phyloP scores from a whole-genome alignment of 2,329 filamentous ascomycete species.

The Fusarium sp. region DNA sequence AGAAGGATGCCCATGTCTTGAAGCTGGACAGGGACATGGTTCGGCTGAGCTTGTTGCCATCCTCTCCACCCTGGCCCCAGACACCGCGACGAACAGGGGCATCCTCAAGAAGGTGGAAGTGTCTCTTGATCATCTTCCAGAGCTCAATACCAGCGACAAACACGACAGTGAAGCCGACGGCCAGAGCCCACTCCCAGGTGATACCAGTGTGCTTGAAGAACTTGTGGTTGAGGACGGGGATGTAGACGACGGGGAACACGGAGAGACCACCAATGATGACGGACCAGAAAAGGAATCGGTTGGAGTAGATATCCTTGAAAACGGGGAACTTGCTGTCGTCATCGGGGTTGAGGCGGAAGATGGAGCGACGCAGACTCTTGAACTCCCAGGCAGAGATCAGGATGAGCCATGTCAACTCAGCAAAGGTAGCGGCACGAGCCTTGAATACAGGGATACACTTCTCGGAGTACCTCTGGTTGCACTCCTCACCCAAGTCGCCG shows the following conservation, averaged over 20 bases:
- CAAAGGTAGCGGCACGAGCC: conserved; percentile 78
- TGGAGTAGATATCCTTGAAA: conserved; percentile 73
- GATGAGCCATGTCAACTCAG: conserved; percentile 78
- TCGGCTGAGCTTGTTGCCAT: conserved; percentile 57
- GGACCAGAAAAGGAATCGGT: conserved; percentile 77
- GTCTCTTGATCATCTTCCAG: conserved; percentile 78
- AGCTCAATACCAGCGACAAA: conserved; percentile 75
- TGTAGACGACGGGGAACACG: conserved; percentile 77
- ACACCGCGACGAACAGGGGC: conserved; percentile 59
- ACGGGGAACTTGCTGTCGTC: conserved; percentile 62
- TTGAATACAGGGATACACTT: conserved; percentile 71
- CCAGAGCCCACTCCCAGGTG: conserved; percentile 79
- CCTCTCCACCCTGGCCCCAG: conserved; percentile 65
- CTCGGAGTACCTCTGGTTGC: conserved; percentile 69
- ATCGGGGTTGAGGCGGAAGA: conserved; percentile 73
- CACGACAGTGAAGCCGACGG: conserved; percentile 70
- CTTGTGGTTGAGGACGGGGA: conserved; percentile 74
- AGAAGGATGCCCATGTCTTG: conserved; percentile 57
- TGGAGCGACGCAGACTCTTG: conserved; percentile 75
- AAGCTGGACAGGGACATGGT: conserved; percentile 65
- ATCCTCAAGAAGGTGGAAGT: conserved; percentile 63
- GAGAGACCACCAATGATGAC: conserved; percentile 69
- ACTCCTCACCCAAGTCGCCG: conserved; percentile 67
- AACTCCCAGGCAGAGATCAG: conserved; percentile 83
- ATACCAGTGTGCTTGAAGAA: conserved; percentile 80